phyloP scores from a whole-genome alignment of 2,329 filamentous ascomycete genomes.

The Diaporthe vexans region DNA sequence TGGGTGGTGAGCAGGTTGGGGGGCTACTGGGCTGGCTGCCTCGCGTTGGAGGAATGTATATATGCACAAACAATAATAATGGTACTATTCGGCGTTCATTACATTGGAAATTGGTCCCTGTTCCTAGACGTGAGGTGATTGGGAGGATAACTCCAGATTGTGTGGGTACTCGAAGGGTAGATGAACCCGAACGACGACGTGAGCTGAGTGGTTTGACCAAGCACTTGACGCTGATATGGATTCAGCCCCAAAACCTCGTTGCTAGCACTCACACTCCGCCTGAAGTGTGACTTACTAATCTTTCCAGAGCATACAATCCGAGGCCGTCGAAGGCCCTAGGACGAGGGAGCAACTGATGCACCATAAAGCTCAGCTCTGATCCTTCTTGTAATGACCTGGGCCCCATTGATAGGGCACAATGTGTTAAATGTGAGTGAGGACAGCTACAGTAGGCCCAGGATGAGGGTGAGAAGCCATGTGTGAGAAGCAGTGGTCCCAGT shows the following conservation, averaged over 20 bases:
- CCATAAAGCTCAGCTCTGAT: neutral
- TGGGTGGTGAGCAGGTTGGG: constrained; percentile 67
- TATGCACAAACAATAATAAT: constrained; percentile 4
- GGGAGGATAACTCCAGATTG: neutral
- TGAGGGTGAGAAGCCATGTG: neutral
- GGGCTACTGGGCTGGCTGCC: neutral
- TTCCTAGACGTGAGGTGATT: neutral
- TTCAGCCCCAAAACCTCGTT: neutral
- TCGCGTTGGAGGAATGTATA: neutral
- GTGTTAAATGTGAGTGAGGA: too few species aligned
- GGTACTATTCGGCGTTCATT: neutral
- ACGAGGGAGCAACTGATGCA: neutral
- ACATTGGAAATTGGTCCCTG: neutral
- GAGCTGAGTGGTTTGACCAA: neutral
- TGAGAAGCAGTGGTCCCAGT: neutral
- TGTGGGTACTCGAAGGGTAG: neutral
- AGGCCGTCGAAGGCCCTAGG: neutral
- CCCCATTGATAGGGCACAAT: neutral
- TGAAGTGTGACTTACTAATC: neutral
- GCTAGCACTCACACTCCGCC: neutral
- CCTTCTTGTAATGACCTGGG: neutral
- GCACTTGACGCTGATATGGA: neutral
- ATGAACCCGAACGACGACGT: neutral
- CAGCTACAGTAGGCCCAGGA: neutral
- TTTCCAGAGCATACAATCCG: too few species aligned